Evolutionary conservation across 805 yeast species (phyloP), one percentile per base, ranked within the genome.

Genomic region (Candida wancherniae): DNA sequence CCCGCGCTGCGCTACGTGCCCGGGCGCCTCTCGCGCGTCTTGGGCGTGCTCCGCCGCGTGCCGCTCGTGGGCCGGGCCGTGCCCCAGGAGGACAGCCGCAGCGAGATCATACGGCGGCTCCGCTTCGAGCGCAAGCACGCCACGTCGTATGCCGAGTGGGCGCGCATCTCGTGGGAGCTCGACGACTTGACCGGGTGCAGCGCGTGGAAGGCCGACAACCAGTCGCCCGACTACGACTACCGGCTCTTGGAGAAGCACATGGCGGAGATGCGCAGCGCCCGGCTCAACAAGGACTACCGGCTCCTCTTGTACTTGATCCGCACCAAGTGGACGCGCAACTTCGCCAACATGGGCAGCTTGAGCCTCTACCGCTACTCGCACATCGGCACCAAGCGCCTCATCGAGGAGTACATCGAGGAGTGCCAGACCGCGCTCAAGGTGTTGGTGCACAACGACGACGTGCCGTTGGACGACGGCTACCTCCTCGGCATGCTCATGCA

Each of bases 271-370:
- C 60, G 71, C 24, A 52, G 55, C 2, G 84, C 88, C 0, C 66
- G 97, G 19, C 23, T 53, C 11, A 48, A 59, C 10, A 67, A 72
- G 16, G 84, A 92, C 49, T 73, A 72, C 44, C 63, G 73, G 34
- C 66, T 70, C 24, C 56, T 90, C 19, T 55, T 90, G 9, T 86
- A 84, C 46, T 60, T 84, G 9, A 77, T 92, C 3, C 59, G 97
- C 37, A 90, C 96, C 0, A 76, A 83, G 15, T 83, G 95, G 84
- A 71, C 75, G 2, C 66, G 98, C 40, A 84, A 87, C 49, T 56
- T 86, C 31, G 97, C 94, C 1, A 83, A 85, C 44, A 84, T 87
- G 67, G 94, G 94, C 1, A 82, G 87, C 53, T 73, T 79, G 12
- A 74, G 77, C 44, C 63, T 92, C 10, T 92, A 84, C 55, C 63